These are phyloP conservation scores for Neofusicoccum cordaticola DNA, from an alignment of 2,329 filamentous ascomycete species.

Conservation along the genomic window DNA sequence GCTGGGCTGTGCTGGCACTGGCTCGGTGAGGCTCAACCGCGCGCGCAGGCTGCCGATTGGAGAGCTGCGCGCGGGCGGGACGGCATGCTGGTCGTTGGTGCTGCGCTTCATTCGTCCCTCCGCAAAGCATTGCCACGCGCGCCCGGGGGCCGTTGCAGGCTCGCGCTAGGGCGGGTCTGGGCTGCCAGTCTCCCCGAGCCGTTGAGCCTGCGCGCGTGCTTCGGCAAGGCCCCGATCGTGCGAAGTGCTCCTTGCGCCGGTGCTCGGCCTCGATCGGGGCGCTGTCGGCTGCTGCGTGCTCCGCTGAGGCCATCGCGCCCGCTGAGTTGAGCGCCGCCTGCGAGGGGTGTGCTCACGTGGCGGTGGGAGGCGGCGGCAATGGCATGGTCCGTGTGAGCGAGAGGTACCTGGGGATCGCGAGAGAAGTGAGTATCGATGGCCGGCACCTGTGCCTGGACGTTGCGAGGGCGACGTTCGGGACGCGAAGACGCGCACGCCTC, in stretches of 20 bases:
- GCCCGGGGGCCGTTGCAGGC: neutral
- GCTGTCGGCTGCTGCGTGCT: neutral
- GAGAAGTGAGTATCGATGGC: neutral
- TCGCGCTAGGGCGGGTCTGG: neutral
- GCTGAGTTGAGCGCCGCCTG: neutral
- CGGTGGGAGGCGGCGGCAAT: neutral
- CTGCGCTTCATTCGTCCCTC: neutral
- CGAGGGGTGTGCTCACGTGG: neutral
- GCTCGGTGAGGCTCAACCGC: constrained; percentile 5
- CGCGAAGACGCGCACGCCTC: neutral
- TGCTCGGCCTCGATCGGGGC: neutral
- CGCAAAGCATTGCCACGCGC: neutral
- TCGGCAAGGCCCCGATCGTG: neutral
- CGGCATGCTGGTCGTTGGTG: neutral
- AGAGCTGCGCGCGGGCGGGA: neutral
- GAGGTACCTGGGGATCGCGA: neutral
- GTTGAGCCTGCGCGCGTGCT: neutral
- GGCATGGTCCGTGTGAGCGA: neutral
- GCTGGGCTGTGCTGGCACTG: neutral
- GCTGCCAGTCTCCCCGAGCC: neutral
- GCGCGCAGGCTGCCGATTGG: neutral
- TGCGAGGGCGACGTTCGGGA: neutral
- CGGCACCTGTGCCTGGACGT: neutral
- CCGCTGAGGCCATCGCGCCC: neutral
- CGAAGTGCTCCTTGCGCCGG: neutral